phyloP scores from a whole-genome alignment of 2,329 filamentous ascomycete genomes.

The Calonectria pseudoturangicola region DNA sequence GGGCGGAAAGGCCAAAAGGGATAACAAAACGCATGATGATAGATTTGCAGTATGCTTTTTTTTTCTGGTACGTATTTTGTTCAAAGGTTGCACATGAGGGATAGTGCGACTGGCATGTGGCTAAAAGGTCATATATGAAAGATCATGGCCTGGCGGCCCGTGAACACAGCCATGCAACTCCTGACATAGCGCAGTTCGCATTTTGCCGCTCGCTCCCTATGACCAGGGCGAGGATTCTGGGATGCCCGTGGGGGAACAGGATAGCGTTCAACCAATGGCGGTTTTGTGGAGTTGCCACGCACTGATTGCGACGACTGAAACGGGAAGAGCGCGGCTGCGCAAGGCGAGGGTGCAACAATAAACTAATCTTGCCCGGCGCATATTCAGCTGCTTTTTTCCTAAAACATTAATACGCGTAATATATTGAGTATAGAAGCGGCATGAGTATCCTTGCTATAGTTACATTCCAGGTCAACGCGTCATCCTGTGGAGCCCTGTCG shows the following conservation, averaged over 20 bases:
- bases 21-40: constrained; percentile 1
- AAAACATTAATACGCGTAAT: constrained; percentile 12
- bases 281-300: constrained; percentile 11
- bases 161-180: too few species aligned
- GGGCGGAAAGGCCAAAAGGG: constrained; percentile 11
- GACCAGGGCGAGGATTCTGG: neutral
- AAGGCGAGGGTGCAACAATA: neutral
- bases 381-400: neutral
- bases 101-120: constrained; percentile 3
- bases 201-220: too few species aligned
- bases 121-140: constrained; percentile 17
- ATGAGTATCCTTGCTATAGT: neutral
- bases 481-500: constrained; percentile 17
- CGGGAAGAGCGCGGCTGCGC: constrained; percentile 13
- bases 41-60: neutral
- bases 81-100: constrained; percentile 3
- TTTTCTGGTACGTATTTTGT: neutral
- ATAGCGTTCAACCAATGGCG: neutral
- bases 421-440: neutral
- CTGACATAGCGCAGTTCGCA: too few species aligned
- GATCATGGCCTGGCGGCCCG: too few species aligned
- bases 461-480: constrained; percentile 30
- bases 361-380: neutral
- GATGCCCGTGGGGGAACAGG: neutral
- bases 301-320: constrained; percentile 30